phyloP scores from a whole-genome alignment of 2,329 filamentous ascomycete species.

The Penicillium concentricum region DNA sequence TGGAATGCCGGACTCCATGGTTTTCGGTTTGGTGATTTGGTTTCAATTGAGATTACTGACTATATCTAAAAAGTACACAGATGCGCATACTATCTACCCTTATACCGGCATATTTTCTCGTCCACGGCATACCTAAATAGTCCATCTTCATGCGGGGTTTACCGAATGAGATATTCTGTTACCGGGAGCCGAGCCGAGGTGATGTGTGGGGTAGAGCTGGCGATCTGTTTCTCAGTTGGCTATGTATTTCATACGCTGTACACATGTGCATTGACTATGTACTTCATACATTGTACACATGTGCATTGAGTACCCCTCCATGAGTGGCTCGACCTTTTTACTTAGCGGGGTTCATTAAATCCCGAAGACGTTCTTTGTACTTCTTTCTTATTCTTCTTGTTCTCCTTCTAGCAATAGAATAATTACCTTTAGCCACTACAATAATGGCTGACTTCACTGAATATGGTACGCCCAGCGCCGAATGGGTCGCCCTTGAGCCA shows the following conservation, averaged over 20 bases:
- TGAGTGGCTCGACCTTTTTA: neutral
- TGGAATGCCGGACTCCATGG: constrained; percentile 17
- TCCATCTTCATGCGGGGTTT: constrained; percentile 8
- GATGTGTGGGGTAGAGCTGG: neutral
- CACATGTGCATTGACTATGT: neutral
- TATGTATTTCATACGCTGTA: neutral
- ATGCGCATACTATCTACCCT: neutral
- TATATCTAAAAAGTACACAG: neutral
- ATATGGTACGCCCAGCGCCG: constrained; percentile 44
- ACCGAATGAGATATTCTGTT: neutral
- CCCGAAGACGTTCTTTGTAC: neutral
- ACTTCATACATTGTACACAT: neutral
- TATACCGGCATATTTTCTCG: neutral
- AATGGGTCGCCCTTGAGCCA: constrained; percentile 46
- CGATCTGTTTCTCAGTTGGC: neutral
- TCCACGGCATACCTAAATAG: neutral
- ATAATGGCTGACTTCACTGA: constrained; percentile 40
- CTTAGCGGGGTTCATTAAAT: neutral
- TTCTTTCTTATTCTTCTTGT: no score
- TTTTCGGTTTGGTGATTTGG: neutral
- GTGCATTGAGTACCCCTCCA: neutral
- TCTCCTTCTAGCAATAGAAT: neutral
- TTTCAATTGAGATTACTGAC: neutral
- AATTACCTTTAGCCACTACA: neutral
- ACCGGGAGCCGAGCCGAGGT: constrained; percentile 21